Base-by-base conservation (phyloP, 306 rosid genomes). In the Glycine latifolia region DNA sequence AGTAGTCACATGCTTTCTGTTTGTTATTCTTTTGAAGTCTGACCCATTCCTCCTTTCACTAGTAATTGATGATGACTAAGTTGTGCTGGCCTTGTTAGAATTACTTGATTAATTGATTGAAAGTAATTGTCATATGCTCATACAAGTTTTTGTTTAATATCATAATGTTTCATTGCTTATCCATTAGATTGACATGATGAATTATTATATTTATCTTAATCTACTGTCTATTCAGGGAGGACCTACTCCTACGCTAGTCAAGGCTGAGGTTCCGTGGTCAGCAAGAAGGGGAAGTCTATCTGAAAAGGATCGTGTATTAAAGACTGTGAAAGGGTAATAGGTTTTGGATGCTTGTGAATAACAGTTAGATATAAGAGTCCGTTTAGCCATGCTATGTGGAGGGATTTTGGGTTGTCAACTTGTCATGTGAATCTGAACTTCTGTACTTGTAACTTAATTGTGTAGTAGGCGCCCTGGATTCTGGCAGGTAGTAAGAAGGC, bases 241-340 rank as follows among this genome's bases (percentile, higher is more conserved):
- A 73, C 87, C 97, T 70, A 81, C 92, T 63, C 70, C 70, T 54
- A 83, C 91, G 39, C 85, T 96, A 53, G 86, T 88, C 79, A 96
- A 94, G 87, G 99, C 98, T 37, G 97, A 91, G 72, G 91, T 91
- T 61, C 99, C 98, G 54, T 96, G 99, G 99, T 96, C 99, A 59
- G 94, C 89, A 20, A 91, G 95, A 88, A 96, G 87, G 84, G 99
- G 87, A 82, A 89, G 35, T 69, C 88, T 92, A 44, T 92, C 99
- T 80, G 99, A 96, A 0, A 92, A 89, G 81, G 99, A 94, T 75
- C 98, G 98, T 72, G 98, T 94, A 50, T 69, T 94, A 85, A 96
- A 94, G 88, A 96, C 98, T 68, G 92, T 96, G 8, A 96, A 96
- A 86, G 99, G 99, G 99, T 96, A 94, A 77, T 74, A 8, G 6